These are phyloP conservation scores for Scytalidium sp. DNA, from an alignment of 2,329 filamentous ascomycete species.

Conservation along the genomic window DNA sequence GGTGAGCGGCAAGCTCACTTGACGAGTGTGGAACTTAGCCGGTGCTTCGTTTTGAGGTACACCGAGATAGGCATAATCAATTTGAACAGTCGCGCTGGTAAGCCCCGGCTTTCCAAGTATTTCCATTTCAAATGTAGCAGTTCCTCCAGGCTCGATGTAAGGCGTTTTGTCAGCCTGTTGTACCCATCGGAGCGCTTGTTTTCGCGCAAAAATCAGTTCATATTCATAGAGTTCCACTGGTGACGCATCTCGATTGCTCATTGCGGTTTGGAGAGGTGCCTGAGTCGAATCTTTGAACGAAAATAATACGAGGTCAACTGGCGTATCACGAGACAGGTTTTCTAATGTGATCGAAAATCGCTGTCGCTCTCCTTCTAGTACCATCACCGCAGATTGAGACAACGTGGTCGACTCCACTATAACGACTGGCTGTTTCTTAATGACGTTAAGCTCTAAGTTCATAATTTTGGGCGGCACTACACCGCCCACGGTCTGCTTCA, in stretches of 20 bases:
- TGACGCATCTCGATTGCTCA: conserved; percentile 73
- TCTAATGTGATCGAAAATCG: conserved; percentile 75
- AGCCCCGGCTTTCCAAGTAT: conserved; percentile 84
- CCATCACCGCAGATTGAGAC: conserved; percentile 83
- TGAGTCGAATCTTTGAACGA: conserved; percentile 90
- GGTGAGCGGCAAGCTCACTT: conserved; percentile 75
- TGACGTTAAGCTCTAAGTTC: conserved; percentile 66
- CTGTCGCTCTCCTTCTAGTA: conserved; percentile 84
- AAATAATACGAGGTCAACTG: conserved; percentile 81
- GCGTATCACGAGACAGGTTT: conserved; percentile 68
- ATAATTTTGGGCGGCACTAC: conserved; percentile 44
- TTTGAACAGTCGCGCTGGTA: conserved; percentile 73
- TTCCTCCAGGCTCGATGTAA: conserved; percentile 65
- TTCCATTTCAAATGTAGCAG: conserved; percentile 75
- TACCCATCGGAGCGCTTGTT: conserved; percentile 61
- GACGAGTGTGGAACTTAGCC: conserved; percentile 78
- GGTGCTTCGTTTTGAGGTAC: conserved; percentile 63
- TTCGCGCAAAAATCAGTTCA: conserved; percentile 73
- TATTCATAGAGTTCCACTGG: conserved; percentile 82
- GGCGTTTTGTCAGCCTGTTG: conserved; percentile 48
- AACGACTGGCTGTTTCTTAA: conserved; percentile 75
- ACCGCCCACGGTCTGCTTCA: conserved; percentile 34
- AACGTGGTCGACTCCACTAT: conserved; percentile 73
- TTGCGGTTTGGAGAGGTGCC: conserved; percentile 68
- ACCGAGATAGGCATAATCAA: conserved; percentile 84